Percentiles rank a stretch among this genome's conserved stretches.
phyloP scores from a whole-genome alignment of 2,329 filamentous ascomycete species.

The Aspergillus jensenii region DNA sequence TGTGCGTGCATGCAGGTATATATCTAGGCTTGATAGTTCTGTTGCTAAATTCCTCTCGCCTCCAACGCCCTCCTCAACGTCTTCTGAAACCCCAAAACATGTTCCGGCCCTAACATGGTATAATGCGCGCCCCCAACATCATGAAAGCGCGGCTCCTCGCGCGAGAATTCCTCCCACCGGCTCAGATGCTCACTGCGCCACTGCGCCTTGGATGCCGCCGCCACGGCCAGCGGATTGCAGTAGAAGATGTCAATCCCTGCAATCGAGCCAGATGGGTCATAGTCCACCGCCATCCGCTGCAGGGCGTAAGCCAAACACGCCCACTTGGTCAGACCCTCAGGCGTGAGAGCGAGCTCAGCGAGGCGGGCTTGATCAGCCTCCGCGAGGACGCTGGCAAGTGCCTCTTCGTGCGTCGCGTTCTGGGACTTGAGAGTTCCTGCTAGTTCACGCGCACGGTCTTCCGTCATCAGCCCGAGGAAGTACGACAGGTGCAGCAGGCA shows the following conservation, averaged over 20 bases:
- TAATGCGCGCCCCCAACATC: conserved; percentile 41
- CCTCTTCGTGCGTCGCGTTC: neutral
- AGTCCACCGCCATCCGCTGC: conserved; percentile 5
- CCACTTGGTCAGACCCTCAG: conserved; percentile 31
- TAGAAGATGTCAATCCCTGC: neutral
- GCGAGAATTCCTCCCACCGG: conserved; percentile 38
- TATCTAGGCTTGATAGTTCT: no score
- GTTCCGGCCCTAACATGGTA: conserved; percentile 41
- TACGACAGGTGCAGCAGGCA: conserved; percentile 43
- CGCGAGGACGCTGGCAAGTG: neutral
- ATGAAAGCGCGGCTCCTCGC: conserved; percentile 29
- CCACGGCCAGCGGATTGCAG: neutral
- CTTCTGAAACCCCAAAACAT: conserved; percentile 35
- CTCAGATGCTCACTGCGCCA: neutral
- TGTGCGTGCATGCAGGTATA: no score
- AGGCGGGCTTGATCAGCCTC: neutral
- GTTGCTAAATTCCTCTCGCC: no score
- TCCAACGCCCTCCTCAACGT: conserved; percentile 6
- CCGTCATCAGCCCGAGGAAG: conserved; percentile 44
- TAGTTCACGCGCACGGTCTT: conserved; percentile 17
- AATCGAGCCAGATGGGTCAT: neutral
- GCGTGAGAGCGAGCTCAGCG: conserved; percentile 22
- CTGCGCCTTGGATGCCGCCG: neutral
- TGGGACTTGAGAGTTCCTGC: neutral
- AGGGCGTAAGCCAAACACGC: conserved; percentile 29